Evolutionary conservation across 345 rosid genomes (phyloP).

Genomic region (Citrus sp.): DNA sequence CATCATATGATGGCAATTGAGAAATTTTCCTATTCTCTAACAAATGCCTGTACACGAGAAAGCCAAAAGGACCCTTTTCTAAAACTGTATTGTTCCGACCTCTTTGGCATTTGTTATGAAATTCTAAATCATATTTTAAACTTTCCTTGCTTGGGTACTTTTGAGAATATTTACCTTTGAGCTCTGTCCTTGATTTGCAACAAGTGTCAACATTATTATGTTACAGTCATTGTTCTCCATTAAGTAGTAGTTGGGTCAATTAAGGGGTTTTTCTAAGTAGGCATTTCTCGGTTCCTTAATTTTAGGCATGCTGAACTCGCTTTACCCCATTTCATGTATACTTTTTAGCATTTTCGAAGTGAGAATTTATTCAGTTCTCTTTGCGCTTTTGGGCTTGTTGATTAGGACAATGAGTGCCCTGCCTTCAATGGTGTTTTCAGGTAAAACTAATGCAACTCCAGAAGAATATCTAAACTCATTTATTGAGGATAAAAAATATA

Average conservation of each 20-base stretch:
- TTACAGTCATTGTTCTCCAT: neutral
- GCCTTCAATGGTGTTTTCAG: neutral
- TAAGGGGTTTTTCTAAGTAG: neutral
- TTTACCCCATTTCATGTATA: neutral
- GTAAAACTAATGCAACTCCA: neutral
- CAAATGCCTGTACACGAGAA: neutral
- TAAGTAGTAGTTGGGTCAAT: neutral
- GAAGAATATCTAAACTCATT: constrained; percentile 1
- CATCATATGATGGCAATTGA: neutral
- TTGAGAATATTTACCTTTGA: neutral
- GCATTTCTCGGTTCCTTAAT: neutral
- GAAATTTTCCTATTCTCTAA: neutral
- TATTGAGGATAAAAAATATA: neutral
- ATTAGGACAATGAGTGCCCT: neutral
- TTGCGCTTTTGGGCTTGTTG: neutral
- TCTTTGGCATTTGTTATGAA: neutral
- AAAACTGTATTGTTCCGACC: neutral
- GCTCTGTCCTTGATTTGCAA: neutral
- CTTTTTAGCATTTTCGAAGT: neutral
- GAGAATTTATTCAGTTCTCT: neutral
- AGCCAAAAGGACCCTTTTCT: neutral
- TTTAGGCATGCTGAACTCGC: neutral
- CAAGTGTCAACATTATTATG: neutral
- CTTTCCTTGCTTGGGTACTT: neutral
- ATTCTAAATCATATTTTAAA: neutral